These are phyloP conservation scores for Echites panduratus DNA, from an alignment of 257 asterid genomes.

Conservation along the genomic window DNA sequence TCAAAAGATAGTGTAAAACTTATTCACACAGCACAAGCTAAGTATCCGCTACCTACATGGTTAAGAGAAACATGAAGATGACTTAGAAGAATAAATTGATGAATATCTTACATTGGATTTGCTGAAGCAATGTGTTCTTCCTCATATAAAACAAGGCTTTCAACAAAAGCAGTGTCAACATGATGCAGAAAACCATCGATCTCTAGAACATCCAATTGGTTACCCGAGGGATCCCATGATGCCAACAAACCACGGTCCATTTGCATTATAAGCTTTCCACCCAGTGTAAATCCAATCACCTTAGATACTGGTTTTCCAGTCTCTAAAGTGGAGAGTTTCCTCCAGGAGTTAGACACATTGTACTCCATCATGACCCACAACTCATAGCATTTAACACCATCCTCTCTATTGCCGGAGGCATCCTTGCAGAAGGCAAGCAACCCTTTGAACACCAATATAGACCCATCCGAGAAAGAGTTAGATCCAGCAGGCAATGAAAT, in stretches of 20 bases:
- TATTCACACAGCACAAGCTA: background rate
- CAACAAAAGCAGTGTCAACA: constrained; percentile 15
- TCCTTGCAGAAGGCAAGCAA: constrained; percentile 11
- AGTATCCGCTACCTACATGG: background rate
- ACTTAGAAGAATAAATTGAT: background rate
- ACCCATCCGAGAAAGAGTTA: background rate
- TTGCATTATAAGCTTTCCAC: constrained; percentile 10
- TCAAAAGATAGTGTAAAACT: background rate
- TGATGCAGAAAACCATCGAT: constrained; percentile 7
- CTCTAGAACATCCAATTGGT: background rate
- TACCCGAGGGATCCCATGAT: background rate
- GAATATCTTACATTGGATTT: constrained; percentile 1
- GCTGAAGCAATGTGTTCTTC: background rate
- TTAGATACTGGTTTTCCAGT: background rate
- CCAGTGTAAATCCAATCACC: constrained; percentile 9
- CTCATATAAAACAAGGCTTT: constrained; percentile 9
- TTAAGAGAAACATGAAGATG: background rate
- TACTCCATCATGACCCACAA: constrained; percentile 9
- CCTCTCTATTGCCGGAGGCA: background rate
- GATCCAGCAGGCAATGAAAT: background rate
- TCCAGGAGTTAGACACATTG: constrained; percentile 4
- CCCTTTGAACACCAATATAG: constrained; percentile 12
- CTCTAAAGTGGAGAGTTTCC: background rate
- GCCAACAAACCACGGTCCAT: background rate
- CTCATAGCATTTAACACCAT: constrained; percentile 4